A percentile compares a stretch with the other conserved stretches of the same genome.
phyloP scores from a whole-genome alignment of 495 filamentous ascomycete species.

The Penicillium crystallinum region DNA sequence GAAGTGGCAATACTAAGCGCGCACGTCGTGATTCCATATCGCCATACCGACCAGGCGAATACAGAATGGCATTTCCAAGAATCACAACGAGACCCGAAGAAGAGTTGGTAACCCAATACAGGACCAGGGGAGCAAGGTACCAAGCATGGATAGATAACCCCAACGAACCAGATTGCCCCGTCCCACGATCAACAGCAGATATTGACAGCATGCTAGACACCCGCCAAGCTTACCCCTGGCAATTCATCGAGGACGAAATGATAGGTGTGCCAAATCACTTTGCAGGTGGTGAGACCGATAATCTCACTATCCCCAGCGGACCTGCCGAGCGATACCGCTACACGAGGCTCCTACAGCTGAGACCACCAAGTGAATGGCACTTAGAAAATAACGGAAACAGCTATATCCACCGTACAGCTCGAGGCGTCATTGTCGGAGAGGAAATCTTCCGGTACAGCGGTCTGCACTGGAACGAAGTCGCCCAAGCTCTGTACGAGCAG shows the following conservation, averaged over 20 bases:
- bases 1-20: neutral
- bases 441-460: neutral
- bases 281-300: neutral
- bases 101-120: neutral
- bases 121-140: neutral
- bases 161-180: neutral
- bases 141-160: slow-evolving; percentile 3
- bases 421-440: neutral
- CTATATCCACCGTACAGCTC: neutral
- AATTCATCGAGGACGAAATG: neutral
- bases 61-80: too few relatives aligned
- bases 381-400: neutral
- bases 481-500: neutral
- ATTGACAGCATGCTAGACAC: neutral
- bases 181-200: neutral
- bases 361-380: too few relatives aligned
- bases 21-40: neutral
- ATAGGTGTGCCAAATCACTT: neutral
- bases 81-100: neutral
- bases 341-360: neutral
- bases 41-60: neutral
- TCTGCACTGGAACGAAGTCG: neutral
- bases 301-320: neutral
- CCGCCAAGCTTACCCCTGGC: neutral
- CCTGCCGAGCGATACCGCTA: neutral